phyloP scores from a whole-genome alignment of 2,329 filamentous ascomycete genomes.

The Grosmannia clavigera region DNA sequence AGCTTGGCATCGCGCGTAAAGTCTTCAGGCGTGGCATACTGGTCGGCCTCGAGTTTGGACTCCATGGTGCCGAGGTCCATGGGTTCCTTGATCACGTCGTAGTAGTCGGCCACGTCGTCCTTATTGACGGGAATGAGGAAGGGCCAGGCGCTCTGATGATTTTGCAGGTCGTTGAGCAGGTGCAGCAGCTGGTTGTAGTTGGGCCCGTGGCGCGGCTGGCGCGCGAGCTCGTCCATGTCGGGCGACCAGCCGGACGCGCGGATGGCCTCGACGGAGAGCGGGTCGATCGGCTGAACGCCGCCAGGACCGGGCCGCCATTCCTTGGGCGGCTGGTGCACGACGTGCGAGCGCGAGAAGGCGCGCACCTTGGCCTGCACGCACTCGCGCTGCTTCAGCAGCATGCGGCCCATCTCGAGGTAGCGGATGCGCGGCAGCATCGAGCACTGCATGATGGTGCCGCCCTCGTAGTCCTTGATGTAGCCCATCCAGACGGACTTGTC shows the following conservation, averaged over 20 bases:
- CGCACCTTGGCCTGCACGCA: conserved; percentile 90
- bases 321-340: conserved; percentile 72
- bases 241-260: conserved; percentile 88
- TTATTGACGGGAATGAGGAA: conserved; percentile 89
- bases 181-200: conserved; percentile 92
- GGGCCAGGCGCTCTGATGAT: conserved; percentile 86
- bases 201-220: conserved; percentile 87
- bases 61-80: conserved; percentile 98
- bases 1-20: conserved; percentile 81
- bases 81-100: conserved; percentile 93
- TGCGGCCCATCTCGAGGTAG: conserved; percentile 83
- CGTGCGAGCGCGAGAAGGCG: conserved; percentile 77
- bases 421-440: conserved; percentile 91
- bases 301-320: conserved; percentile 56
- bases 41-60: conserved; percentile 81
- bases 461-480: conserved; percentile 99
- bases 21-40: conserved; percentile 83
- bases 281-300: conserved; percentile 64
- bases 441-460: conserved; percentile 98
- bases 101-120: conserved; percentile 97
- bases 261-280: conserved; percentile 77
- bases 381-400: conserved; percentile 96
- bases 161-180: conserved; percentile 89
- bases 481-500: conserved; percentile 93
- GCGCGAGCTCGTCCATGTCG: conserved; percentile 94